Conservation (phyloP, 805 yeast genomes). For the Suhomyces xylopsoci region DNA sequence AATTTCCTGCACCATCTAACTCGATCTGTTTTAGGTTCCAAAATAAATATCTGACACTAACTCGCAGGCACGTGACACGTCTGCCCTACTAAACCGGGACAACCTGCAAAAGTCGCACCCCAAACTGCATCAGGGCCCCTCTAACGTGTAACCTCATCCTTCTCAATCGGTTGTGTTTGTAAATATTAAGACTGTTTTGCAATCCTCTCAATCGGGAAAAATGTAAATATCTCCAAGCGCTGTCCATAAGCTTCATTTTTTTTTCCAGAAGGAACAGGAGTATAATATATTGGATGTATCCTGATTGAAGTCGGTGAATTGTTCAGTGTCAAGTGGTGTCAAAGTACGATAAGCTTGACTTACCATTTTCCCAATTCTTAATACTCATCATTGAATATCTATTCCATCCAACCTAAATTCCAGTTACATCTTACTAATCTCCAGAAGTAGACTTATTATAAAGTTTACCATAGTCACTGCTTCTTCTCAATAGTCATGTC, state of each 20-base stretch:
- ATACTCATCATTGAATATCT: neutral
- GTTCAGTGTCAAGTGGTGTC: neutral
- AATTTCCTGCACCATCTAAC: neutral
- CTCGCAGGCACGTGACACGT: neutral
- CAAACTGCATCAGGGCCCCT: neutral
- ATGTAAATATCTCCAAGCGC: slow-evolving; percentile 8
- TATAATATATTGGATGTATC: slow-evolving; percentile 2
- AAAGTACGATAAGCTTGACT: neutral
- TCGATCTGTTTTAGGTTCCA: neutral
- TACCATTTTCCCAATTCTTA: neutral
- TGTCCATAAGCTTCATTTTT: slow-evolving; percentile 2
- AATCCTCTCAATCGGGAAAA: slow-evolving; percentile 10
- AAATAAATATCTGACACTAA: neutral
- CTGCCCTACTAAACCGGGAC: neutral
- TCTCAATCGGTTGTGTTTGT: slow-evolving; percentile 8
- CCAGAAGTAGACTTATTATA: neutral
- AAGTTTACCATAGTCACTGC: neutral
- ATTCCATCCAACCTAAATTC: neutral
- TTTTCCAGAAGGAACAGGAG: neutral
- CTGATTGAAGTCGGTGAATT: neutral
- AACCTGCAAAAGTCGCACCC: neutral
- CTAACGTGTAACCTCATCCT: neutral
- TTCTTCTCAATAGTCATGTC: neutral
- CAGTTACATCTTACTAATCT: neutral
- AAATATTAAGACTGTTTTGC: slow-evolving; percentile 9